Base-by-base conservation (phyloP, 441 rosid genomes). In the Raphanus hybrid region DNA sequence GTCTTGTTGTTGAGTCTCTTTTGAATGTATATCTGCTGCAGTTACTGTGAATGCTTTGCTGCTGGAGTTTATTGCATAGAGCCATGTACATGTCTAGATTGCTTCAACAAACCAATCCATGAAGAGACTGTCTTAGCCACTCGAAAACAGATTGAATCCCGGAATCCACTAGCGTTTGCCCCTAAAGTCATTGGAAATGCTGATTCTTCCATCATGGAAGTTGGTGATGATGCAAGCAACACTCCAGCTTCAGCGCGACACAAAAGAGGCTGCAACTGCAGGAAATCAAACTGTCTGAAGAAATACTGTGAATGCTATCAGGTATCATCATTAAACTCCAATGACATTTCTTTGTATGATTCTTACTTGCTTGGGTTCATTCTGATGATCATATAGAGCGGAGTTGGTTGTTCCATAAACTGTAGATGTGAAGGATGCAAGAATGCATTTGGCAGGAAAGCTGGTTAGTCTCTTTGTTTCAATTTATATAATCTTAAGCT, bases 11-110 rank as follows among this genome's bases (percentile, higher is more conserved):
- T 62, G 5, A 61, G 8, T 79, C 2, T 70, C 5, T 71, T 34
- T 52, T 52, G 32, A 12, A 59, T 61, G 26, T 23, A 61, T 69
- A 29, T 79, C 11, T 72, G 41, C 16, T 78, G 86, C 83, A 96
- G 99, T 81, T 96, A 96, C 80, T 96, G 99, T 75, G 99, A 96
- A 85, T 96, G 99, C 81, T 96, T 96, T 86, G 98, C 99, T 83
- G 98, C 99, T 77, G 99, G 99, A 43, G 90, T 94, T 34, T 96
- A 96, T 84, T 96, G 99, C 85, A 88, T 91, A 63, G 98, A 91
- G 73, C 91, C 98, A 12, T 96, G 99, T 74, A 88, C 96, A 72
- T 96, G 99, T 85, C 89, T 88, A 75, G 96, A 91, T 68, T 96
- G 99, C 83, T 92, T 89, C 83, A 94, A 96, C 82, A 96, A 94